A percentile compares a stretch with the other conserved stretches of the same genome.
These are phyloP conservation scores for Herpetomonas muscarum DNA, from an alignment of 208 protist species.

Conservation along the genomic window DNA sequence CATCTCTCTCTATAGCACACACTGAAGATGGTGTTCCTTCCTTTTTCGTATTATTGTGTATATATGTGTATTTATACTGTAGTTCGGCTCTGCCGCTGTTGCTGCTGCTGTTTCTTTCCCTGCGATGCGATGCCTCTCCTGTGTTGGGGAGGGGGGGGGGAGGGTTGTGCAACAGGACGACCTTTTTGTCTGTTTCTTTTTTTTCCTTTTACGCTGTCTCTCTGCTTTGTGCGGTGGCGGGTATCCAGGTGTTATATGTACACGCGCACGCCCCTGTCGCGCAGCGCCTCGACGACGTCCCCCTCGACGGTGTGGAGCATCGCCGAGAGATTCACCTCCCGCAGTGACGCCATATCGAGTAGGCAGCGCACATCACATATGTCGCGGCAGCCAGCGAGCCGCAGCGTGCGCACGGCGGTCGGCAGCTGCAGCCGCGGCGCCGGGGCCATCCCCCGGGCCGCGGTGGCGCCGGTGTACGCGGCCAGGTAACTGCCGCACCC, in stretches of 20 bases:
- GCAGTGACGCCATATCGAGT: neutral
- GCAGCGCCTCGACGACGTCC: neutral
- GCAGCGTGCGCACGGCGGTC: neutral
- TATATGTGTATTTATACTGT: no score
- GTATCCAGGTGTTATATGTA: neutral
- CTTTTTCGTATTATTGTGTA: no score
- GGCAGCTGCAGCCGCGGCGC: neutral
- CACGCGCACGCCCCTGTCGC: neutral
- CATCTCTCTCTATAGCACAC: no score
- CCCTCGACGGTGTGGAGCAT: neutral
- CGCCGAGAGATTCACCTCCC: neutral
- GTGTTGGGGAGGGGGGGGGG: no score
- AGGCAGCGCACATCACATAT: neutral
- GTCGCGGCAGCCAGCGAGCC: neutral
- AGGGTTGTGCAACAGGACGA: neutral
- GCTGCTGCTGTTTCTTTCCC: no score
- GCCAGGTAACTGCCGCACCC: neutral
- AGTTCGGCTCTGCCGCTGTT: no score
- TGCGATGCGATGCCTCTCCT: no score
- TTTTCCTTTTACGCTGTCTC: neutral
- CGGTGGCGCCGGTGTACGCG: neutral
- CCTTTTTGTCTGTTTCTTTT: neutral
- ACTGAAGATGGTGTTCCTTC: no score
- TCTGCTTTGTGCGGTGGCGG: neutral
- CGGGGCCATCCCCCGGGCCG: neutral